Conservation (phyloP, 768 basidiomycete species). For the Suillus clintonianus region DNA sequence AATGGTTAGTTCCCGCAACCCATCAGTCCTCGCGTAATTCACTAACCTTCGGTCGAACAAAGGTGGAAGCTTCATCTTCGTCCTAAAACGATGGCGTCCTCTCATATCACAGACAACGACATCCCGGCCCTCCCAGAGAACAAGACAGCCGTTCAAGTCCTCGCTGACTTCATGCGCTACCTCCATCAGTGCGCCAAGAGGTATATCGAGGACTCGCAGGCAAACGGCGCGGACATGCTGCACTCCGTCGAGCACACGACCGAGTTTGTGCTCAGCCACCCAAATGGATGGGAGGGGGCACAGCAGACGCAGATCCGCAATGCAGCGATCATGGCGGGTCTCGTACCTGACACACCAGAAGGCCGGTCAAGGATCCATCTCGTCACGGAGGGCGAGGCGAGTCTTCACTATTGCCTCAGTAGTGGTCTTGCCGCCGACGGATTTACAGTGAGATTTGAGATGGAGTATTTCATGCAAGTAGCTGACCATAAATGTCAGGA, state of each 20-base stretch:
- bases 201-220: slow-evolving; percentile 49
- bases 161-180: slow-evolving; percentile 52
- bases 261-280: slow-evolving; percentile 50
- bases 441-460: slow-evolving; percentile 22
- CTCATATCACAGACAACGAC: slow-evolving; percentile 30
- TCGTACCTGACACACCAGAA: slow-evolving; percentile 37
- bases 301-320: slow-evolving; percentile 46
- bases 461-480: background rate
- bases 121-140: slow-evolving; percentile 45
- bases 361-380: slow-evolving; percentile 43
- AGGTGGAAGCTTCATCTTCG: slow-evolving; percentile 41
- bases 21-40: background rate
- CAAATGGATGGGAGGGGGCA: slow-evolving; percentile 49
- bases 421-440: slow-evolving; percentile 33
- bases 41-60: slow-evolving; percentile 6
- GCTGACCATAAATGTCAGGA: slow-evolving; percentile 28
- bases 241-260: slow-evolving; percentile 39
- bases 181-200: slow-evolving; percentile 42
- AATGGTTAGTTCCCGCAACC: slow-evolving; percentile 26
- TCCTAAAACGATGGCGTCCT: slow-evolving; percentile 22
- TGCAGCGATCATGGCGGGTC: slow-evolving; percentile 43
- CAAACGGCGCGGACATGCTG: slow-evolving; percentile 44
- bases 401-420: slow-evolving; percentile 48
- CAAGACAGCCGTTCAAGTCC: slow-evolving; percentile 44
- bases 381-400: slow-evolving; percentile 56